These are phyloP conservation scores for Fusarium sp. DNA, from an alignment of 2,329 filamentous ascomycete genomes.

Conservation along the genomic window DNA sequence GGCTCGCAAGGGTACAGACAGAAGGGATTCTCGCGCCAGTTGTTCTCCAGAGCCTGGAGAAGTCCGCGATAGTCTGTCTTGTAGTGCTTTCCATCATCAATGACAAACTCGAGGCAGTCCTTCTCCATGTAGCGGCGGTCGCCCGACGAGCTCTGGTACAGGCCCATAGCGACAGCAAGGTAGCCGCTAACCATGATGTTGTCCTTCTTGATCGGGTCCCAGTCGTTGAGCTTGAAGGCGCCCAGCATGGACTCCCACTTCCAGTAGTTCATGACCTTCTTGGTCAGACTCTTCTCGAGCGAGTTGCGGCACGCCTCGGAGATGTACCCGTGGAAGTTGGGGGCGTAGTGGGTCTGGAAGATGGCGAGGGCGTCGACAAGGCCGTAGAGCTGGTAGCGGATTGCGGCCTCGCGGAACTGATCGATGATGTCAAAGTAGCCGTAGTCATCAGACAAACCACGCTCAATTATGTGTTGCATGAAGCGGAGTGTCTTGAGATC, in stretches of 20 bases:
- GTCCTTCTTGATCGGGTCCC: slow-evolving; percentile 4
- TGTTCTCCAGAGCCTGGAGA: neutral
- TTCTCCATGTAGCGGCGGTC: neutral
- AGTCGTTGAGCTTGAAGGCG: neutral
- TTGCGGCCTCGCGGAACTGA: slow-evolving; percentile 3
- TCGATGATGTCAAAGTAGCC: neutral
- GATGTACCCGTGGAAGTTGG: slow-evolving; percentile 7
- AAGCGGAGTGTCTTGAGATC: too few relatives aligned
- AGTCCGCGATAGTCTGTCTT: slow-evolving; percentile 1
- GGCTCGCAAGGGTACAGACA: slow-evolving; percentile 6
- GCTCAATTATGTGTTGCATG: too few relatives aligned
- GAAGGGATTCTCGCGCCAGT: neutral
- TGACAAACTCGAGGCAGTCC: neutral
- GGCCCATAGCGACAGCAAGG: neutral
- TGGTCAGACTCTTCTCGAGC: neutral
- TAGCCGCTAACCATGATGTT: slow-evolving; percentile 11
- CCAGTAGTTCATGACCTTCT: neutral
- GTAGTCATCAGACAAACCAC: neutral
- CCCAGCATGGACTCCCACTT: slow-evolving; percentile 5
- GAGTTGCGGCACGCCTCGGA: neutral
- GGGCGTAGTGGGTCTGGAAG: slow-evolving; percentile 2
- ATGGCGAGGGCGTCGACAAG: slow-evolving; percentile 4
- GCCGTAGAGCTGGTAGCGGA: slow-evolving; percentile 10
- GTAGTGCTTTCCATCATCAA: neutral
- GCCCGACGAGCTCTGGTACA: neutral